Percentiles rank a stretch among this genome's conserved stretches.
These are phyloP conservation scores for Fusarium pininemorale DNA, from an alignment of 2,329 filamentous ascomycete species.

Conservation along the genomic window DNA sequence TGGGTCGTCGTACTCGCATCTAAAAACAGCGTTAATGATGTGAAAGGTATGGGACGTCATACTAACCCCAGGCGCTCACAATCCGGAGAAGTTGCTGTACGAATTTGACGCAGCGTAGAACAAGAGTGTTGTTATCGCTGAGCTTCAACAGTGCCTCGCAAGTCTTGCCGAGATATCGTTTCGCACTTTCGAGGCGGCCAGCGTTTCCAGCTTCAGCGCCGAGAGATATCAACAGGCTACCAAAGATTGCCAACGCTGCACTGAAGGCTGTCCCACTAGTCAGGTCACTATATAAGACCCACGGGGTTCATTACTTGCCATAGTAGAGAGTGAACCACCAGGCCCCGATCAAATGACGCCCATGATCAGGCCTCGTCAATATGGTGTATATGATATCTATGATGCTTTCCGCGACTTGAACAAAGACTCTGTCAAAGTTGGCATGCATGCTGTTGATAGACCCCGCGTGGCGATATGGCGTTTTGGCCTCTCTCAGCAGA, in stretches of 20 bases:
- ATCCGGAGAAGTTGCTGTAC: background rate
- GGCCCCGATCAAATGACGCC: constrained; percentile 17
- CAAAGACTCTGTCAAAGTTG: constrained; percentile 7
- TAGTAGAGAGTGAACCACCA: constrained; percentile 37
- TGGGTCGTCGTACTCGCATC: background rate
- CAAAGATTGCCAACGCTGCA: constrained; percentile 19
- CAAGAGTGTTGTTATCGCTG: background rate
- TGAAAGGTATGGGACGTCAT: too few relatives aligned
- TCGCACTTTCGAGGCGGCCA: background rate
- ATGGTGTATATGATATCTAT: constrained; percentile 15
- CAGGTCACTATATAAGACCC: fast-evolving
- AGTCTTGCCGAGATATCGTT: background rate
- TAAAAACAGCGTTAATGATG: too few relatives aligned
- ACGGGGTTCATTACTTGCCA: background rate
- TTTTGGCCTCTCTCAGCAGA: background rate
- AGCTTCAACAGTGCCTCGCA: background rate
- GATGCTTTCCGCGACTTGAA: constrained; percentile 6
- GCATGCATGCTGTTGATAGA: constrained; percentile 13
- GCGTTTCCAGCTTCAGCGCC: background rate
- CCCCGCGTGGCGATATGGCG: background rate
- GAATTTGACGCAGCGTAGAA: background rate
- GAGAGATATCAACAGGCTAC: constrained; percentile 1
- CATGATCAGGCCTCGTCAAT: background rate
- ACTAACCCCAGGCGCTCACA: background rate
- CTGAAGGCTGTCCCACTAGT: background rate